Evolutionary conservation across 2,329 filamentous ascomycete genomes (phyloP).

Genomic region (Penicillium sp.): DNA sequence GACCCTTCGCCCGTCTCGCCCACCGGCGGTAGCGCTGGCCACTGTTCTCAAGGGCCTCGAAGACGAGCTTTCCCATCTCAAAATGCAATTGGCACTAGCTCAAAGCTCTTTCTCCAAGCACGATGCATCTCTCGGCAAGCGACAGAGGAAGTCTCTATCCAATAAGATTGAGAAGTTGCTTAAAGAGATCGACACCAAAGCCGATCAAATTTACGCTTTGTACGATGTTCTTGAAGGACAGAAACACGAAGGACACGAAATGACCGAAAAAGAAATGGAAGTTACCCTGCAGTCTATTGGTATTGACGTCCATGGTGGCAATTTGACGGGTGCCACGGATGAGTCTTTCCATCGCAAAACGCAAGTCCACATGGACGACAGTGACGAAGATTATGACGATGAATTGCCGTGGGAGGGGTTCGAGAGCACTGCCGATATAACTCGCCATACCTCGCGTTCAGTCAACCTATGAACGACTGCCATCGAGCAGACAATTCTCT

Average conservation of each 20-base stretch:
- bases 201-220: conserved; percentile 74
- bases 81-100: conserved; percentile 61
- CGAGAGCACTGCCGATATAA: conserved; percentile 39
- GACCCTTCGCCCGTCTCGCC: conserved; percentile 60
- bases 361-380: neutral
- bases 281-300: conserved; percentile 54
- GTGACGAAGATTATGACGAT: conserved; percentile 21
- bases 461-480: neutral
- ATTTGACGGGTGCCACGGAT: conserved; percentile 26
- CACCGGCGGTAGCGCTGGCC: conserved; percentile 68
- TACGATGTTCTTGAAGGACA: conserved; percentile 82
- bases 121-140: conserved; percentile 63
- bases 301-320: conserved; percentile 25
- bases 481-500: too few relatives aligned
- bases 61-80: conserved; percentile 75
- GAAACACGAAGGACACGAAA: conserved; percentile 60
- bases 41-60: conserved; percentile 78
- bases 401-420: conserved; percentile 43
- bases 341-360: conserved; percentile 2
- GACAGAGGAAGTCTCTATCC: conserved; percentile 59
- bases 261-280: conserved; percentile 61
- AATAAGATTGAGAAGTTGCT: conserved; percentile 60
- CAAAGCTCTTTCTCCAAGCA: conserved; percentile 62
- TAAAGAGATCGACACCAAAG: conserved; percentile 65
- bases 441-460: conserved; percentile 18